Conservation (phyloP, 2,329 filamentous ascomycete species). For the Endocalyx cinctus region DNA sequence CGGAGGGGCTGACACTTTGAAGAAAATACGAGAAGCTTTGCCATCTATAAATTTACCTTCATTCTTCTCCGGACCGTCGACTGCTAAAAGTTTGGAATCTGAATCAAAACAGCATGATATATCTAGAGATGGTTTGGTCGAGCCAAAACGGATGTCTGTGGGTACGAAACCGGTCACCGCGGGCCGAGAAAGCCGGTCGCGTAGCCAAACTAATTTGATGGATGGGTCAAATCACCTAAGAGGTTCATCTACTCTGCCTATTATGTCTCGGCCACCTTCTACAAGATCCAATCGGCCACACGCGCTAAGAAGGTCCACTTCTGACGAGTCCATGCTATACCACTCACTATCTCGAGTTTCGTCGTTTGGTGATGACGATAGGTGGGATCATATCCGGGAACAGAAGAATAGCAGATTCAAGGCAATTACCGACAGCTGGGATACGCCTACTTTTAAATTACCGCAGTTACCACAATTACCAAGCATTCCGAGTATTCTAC, state of each 20-base stretch:
- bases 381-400: conserved; percentile 74
- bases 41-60: conserved; percentile 50
- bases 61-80: conserved; percentile 32
- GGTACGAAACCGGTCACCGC: conserved; percentile 2
- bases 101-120: conserved; percentile 18
- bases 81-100: conserved; percentile 14
- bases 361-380: conserved; percentile 76
- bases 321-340: conserved; percentile 75
- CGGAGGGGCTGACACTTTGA: conserved; percentile 52
- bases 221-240: conserved; percentile 5
- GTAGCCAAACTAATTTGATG: conserved; percentile 7
- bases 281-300: conserved; percentile 23
- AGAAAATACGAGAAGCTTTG: conserved; percentile 51
- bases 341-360: conserved; percentile 73
- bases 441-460: conserved; percentile 71
- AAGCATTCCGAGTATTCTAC: conserved; percentile 51
- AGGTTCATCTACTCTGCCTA: conserved; percentile 8
- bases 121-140: conserved; percentile 12
- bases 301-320: conserved; percentile 57
- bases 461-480: conserved; percentile 61
- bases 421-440: conserved; percentile 83
- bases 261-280: conserved; percentile 18
- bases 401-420: conserved; percentile 87
- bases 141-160: conserved; percentile 12
- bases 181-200: conserved; percentile 6